Conservation (phyloP, 1,284 basidiomycete species). For the Exobasidium rhododendri region DNA sequence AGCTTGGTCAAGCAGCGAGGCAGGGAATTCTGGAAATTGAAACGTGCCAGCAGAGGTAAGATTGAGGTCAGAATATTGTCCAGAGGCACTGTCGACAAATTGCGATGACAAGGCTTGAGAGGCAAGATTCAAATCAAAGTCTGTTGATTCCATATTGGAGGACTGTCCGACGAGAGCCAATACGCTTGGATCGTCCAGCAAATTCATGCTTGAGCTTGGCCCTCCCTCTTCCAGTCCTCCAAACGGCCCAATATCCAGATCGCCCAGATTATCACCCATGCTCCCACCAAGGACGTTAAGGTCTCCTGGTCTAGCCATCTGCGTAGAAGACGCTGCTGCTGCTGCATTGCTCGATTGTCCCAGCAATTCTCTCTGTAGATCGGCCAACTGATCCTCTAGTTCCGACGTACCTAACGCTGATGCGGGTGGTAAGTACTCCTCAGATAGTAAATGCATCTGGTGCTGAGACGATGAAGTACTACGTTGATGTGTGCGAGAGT, state of each 20-base stretch:
- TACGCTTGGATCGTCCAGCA: neutral
- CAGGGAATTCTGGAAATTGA: constrained; percentile 48
- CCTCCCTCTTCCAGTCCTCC: neutral
- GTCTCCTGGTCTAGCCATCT: neutral
- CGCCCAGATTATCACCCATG: neutral
- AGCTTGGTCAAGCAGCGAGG: constrained; percentile 40
- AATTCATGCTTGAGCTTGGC: neutral
- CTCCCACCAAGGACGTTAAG: neutral
- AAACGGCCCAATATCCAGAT: neutral
- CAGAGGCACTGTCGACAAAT: neutral
- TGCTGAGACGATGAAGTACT: neutral
- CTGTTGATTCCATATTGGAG: neutral
- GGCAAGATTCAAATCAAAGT: neutral
- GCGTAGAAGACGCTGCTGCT: neutral
- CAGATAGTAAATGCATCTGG: neutral
- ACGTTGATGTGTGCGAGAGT: neutral
- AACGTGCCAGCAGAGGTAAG: constrained; percentile 25
- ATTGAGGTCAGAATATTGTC: constrained; percentile 20
- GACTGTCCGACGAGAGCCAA: neutral
- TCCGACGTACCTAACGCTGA: neutral
- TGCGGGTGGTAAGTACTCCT: neutral
- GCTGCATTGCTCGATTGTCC: neutral
- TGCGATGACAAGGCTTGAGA: constrained; percentile 6
- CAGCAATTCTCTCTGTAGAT: neutral
- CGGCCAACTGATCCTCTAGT: neutral